Base-by-base conservation (phyloP, 768 basidiomycete species). In the Paxillus rubicundulus region DNA sequence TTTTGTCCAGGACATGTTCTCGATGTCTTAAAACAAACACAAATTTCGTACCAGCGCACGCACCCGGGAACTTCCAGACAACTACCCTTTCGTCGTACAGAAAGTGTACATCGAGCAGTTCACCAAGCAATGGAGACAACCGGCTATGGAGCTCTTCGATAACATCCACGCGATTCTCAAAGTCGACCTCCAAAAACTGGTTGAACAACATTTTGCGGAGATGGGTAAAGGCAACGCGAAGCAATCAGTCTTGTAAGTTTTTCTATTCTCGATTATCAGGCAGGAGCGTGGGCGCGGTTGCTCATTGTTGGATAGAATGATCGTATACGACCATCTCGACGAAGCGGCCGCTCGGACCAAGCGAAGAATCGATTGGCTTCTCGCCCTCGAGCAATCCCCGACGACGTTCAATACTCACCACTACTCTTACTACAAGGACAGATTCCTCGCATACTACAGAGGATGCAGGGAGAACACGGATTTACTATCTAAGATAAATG, bases 41-140 rank as follows among this genome's bases (percentile, higher is more conserved):
- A 32, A 51, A 27, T 37, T 17, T 16, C 16, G 41, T 40, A 53
- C 16, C 48, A 88, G 87, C 36, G 78, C 85, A 1, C 77, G 81
- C 10, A 83, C 85, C 1, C 79, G 87, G 0, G 86, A 87, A 57
- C 73, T 89, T 0, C 85, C 85, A 0, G 81, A 80, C 6, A 77
- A 78, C 54, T 84, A 80, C 53, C 85, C 86, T 0, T 87, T 82
- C 55, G 68, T 81, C 1, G 82, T 87, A 0, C 78, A 81, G 49
- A 66, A 77, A 28, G 63, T 66, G 0, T 82, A 77, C 54, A 83
- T 87, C 45, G 50, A 60, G 4, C 50, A 65, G 1, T 64, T 81
- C 32, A 71, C 78, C 4, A 41, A 56, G 17, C 59, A 78, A 46
- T 86, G 85, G 86, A 41, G 55, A 1, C 34, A 47, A 0, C 86